Percentiles rank a stretch among this genome's conserved stretches.
Evolutionary conservation across 2,329 filamentous ascomycete species (phyloP).

Genomic region (Coniochaeta sp.): DNA sequence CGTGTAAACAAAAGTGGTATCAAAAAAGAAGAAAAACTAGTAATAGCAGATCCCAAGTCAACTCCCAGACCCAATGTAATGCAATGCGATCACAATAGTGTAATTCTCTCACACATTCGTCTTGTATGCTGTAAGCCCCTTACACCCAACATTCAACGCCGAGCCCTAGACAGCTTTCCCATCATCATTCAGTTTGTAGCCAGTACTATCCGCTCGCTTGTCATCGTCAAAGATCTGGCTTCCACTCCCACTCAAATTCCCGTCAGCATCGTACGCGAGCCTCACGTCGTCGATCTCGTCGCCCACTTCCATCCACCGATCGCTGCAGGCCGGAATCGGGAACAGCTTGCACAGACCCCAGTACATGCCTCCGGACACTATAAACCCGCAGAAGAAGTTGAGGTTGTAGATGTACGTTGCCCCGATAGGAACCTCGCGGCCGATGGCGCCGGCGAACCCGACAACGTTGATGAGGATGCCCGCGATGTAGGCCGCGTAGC

Average conservation of each 20-base stretch:
- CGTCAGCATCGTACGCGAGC: conserved; percentile 32
- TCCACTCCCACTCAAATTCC: neutral
- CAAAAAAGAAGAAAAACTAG: too few species aligned
- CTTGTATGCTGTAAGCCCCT: too few species aligned
- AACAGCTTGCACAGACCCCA: conserved; percentile 60
- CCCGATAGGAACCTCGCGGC: conserved; percentile 61
- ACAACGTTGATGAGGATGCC: conserved; percentile 89
- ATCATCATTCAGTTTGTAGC: neutral
- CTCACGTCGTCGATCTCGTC: conserved; percentile 49
- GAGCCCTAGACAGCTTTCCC: neutral
- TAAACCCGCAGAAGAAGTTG: conserved; percentile 84
- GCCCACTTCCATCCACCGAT: conserved; percentile 70
- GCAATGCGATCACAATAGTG: too few species aligned
- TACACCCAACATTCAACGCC: too few species aligned
- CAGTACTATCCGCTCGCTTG: neutral
- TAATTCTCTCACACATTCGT: too few species aligned
- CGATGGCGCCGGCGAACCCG: conserved; percentile 79
- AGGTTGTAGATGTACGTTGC: conserved; percentile 83
- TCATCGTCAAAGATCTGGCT: conserved; percentile 2
- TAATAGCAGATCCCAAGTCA: too few species aligned
- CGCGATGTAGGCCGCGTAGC: conserved; percentile 71
- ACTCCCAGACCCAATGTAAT: too few species aligned
- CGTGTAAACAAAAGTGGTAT: too few species aligned
- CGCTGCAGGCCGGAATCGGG: conserved; percentile 68
- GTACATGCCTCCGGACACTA: conserved; percentile 61